Evolutionary conservation across 352 stramenopile species (phyloP), one percentile per base, ranked within the genome.

Genomic region (Phytopythium litorale): DNA sequence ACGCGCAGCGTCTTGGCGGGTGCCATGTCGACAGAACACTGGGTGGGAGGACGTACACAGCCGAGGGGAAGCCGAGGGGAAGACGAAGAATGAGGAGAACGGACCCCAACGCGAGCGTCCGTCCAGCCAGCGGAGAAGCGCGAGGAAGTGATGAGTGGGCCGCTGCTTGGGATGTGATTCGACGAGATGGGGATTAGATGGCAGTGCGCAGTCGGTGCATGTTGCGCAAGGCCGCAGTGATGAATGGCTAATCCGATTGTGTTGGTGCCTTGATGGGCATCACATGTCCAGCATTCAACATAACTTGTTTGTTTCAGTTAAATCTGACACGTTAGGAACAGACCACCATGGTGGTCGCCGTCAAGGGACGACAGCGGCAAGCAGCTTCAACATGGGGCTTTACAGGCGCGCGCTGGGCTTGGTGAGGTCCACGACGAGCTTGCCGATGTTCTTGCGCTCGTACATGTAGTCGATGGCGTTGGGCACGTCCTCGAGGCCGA

Each of bases 381-480:
- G 16, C 40, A 21, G 4, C 40, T 45, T 18, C 16, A 45, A 15
- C 40, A 19, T 43, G 8, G 16, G 30, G 1, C 15, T 21, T 40
- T 61, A 53, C 30, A 56, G 19, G 9, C 57, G 43, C 12, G 46
- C 46, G 43, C 45, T 62, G 40, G 21, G 25, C 40, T 54, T 62
- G 57, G 46, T 52, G 21, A 62, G 63, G 16, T 77, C 62, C 11
- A 95, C 78, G 30, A 90, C 73, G 65, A 96, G 75, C 71, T 96
- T 96, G 66, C 87, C 87, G 25, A 86, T 88, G 58, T 88, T 90
- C 62, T 89, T 87, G 72, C 84, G 75, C 51, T 67, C 72, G 63
- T 88, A 91, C 66, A 94, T 81, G 70, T 89, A 76, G 65, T 88
- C 78, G 54, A 94, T 77, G 56, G 75, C 87, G 38, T 84, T 73